phyloP scores from a whole-genome alignment of 495 filamentous ascomycete species.

The Thozetella sp. region DNA sequence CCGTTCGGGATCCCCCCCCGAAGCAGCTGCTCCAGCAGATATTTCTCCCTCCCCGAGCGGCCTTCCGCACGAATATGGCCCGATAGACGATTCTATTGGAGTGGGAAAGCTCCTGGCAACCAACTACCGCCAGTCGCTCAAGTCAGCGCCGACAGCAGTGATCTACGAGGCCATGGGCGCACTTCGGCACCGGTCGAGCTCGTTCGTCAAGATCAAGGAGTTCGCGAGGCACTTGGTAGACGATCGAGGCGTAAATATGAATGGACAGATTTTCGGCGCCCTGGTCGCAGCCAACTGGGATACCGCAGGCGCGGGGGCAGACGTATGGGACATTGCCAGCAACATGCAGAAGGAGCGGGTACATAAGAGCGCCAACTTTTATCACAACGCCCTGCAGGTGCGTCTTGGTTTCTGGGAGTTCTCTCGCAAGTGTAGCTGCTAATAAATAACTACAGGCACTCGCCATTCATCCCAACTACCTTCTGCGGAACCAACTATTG shows the following conservation, averaged over 20 bases:
- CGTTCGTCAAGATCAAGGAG: constrained; percentile 22
- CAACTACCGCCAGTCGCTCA: neutral
- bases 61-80: neutral
- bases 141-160: constrained; percentile 18
- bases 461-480: constrained; percentile 83
- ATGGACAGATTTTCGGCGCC: constrained; percentile 67
- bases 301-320: constrained; percentile 63
- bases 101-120: neutral
- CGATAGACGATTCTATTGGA: neutral
- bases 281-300: constrained; percentile 73
- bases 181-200: constrained; percentile 18
- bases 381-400: constrained; percentile 74
- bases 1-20: neutral
- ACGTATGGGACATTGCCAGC: constrained; percentile 58
- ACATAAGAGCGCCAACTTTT: constrained; percentile 61
- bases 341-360: constrained; percentile 71
- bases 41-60: neutral
- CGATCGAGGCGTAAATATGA: constrained; percentile 63
- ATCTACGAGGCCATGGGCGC: constrained; percentile 51
- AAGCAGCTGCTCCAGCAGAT: neutral
- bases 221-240: constrained; percentile 61
- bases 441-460: constrained; percentile 54
- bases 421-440: constrained; percentile 6
- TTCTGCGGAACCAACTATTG: constrained; percentile 72
- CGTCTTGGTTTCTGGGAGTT: constrained; percentile 7